Conservation (phyloP, 2,329 filamentous ascomycete species). For the Pseudogymnoascus sp. region DNA sequence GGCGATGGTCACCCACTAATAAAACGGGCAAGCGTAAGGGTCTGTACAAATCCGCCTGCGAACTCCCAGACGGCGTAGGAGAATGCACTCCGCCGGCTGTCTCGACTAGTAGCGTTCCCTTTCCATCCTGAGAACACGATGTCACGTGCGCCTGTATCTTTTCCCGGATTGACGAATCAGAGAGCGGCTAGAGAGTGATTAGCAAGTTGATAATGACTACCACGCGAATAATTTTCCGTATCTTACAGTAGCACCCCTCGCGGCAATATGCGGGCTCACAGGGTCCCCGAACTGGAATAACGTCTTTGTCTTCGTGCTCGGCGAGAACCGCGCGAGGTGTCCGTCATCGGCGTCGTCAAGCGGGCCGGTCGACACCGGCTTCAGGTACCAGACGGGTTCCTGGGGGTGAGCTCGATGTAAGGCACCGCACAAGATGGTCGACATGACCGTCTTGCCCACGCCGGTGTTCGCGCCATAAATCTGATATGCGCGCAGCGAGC, state of each 20-base stretch:
- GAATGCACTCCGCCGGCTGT: slow-evolving; percentile 79
- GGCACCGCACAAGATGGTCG: slow-evolving; percentile 61
- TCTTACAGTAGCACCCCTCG: slow-evolving; percentile 26
- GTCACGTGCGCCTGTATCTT: slow-evolving; percentile 39
- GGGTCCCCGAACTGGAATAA: slow-evolving; percentile 66
- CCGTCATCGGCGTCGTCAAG: slow-evolving; percentile 59
- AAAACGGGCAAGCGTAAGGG: slow-evolving; percentile 65
- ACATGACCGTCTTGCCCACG: slow-evolving; percentile 76
- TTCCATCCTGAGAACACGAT: slow-evolving; percentile 33
- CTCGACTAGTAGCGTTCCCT: slow-evolving; percentile 63
- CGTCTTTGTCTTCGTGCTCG: slow-evolving; percentile 46
- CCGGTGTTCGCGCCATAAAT: slow-evolving; percentile 78
- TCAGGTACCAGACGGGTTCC: slow-evolving; percentile 57
- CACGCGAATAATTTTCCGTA: slow-evolving; percentile 9
- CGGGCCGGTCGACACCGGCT: slow-evolving; percentile 74
- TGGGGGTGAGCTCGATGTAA: slow-evolving; percentile 38
- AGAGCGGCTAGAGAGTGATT: slow-evolving; percentile 34
- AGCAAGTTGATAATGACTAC: slow-evolving; percentile 34
- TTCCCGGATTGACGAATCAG: slow-evolving; percentile 42
- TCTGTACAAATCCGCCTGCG: slow-evolving; percentile 70
- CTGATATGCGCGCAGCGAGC: slow-evolving; percentile 60
- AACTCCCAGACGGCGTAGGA: slow-evolving; percentile 64
- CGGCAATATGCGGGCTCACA: slow-evolving; percentile 71
- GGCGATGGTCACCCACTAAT: slow-evolving; percentile 63
- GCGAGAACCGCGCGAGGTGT: slow-evolving; percentile 51